Base-by-base conservation (phyloP, 257 asterid genomes). In the Capsicum chinense region DNA sequence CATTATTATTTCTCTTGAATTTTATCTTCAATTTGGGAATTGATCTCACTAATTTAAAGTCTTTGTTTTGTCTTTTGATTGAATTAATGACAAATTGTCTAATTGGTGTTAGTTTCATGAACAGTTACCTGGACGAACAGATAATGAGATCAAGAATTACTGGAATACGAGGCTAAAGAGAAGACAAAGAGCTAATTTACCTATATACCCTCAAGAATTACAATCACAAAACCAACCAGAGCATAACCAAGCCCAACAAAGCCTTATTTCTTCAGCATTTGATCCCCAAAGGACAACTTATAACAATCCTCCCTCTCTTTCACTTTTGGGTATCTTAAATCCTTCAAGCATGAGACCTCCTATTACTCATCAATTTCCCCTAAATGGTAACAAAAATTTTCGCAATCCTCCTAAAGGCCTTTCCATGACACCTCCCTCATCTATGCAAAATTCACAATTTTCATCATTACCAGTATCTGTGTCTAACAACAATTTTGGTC, bases 101-200 rank as follows among this genome's bases (percentile, higher is more conserved):
- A 26, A 52, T 50, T 3, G 0, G 2, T 26, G 16, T 64, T 81
- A 48, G 5, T 39, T 44, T 62, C 0, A 15, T 64, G 19, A 37
- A 16, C 82, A 93, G 97, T 88, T 93, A 56, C 97, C 97, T 2
- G 97, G 97, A 5, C 87, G 97, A 83, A 93, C 95, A 14, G 95
- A 92, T 39, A 92, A 93, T 6, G 94, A 93, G 78, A 93, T 93
- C 12, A 93, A 93, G 87, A 93, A 93, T 73, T 92, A 90, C 68
- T 92, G 97, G 97, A 93, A 93, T 88, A 93, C 97, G 0, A 88
- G 97, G 21, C n/a, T 90, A 67, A 93, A 93, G 86, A 88, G 97
- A 12, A 88, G 92, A 14, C 94, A 86, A 37, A 91, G 95, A 50
- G 93, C 93, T 10, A 92, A 97, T 3, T 87, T 93, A 16, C 95